Percentiles rank a stretch among this genome's conserved stretches.
phyloP scores from a whole-genome alignment of 129 eudicot species.

The Chrysanthemum seticuspe region DNA sequence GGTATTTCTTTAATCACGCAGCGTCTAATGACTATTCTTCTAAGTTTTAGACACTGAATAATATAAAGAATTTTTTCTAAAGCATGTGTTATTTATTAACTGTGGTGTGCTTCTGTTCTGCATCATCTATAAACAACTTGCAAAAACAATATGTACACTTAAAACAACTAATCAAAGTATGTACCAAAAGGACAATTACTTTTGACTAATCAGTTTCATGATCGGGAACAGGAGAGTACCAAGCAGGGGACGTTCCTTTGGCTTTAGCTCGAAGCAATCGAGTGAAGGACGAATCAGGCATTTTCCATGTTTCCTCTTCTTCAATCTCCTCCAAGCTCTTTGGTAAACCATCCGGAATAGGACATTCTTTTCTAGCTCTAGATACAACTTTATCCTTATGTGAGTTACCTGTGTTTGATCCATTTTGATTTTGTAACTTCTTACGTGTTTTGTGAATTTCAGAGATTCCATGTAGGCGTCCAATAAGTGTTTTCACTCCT shows the following conservation, averaged over 20 bases:
- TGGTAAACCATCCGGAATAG: constrained; percentile 28
- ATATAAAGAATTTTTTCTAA: too few relatives aligned
- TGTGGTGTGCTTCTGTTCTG: too few relatives aligned
- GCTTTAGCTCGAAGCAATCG: constrained; percentile 25
- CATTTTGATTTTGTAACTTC: neutral
- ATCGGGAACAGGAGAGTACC: constrained; percentile 34
- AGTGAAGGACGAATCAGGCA: constrained; percentile 24
- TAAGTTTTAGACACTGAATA: too few relatives aligned
- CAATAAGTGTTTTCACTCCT: constrained; percentile 23
- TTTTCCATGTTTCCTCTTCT: constrained; percentile 29
- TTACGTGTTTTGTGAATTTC: constrained; percentile 18
- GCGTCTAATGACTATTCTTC: too few relatives aligned
- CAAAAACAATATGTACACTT: neutral
- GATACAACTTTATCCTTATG: neutral
- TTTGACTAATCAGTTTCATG: constrained; percentile 19
- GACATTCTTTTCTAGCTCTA: constrained; percentile 23
- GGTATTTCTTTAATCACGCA: too few relatives aligned
- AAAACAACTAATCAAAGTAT: neutral
- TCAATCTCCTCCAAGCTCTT: constrained; percentile 29
- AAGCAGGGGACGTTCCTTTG: constrained; percentile 30
- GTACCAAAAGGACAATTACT: neutral
- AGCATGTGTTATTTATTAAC: too few relatives aligned
- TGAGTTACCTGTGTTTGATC: neutral
- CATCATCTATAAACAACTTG: neutral
- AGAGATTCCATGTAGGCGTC: constrained; percentile 18